Evolutionary conservation across 2,329 filamentous ascomycete species (phyloP).

Genomic region (Beauveria rudraprayagi): DNA sequence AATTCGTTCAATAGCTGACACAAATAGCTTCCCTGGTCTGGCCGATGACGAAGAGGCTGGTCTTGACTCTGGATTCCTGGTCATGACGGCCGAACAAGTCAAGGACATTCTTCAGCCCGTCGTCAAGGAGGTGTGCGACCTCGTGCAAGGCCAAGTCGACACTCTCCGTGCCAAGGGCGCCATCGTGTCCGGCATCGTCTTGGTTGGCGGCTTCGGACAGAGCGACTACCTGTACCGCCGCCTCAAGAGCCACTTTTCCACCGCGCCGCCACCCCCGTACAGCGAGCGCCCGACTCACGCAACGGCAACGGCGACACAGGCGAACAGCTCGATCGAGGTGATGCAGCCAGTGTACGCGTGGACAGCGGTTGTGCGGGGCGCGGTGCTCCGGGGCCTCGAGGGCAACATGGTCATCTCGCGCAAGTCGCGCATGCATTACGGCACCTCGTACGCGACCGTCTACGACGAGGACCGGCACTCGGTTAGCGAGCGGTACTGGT

Average conservation of each 20-base stretch:
- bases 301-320: conserved; percentile 35
- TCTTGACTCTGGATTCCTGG: conserved; percentile 67
- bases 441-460: conserved; percentile 72
- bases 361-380: conserved; percentile 73
- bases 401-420: conserved; percentile 72
- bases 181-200: conserved; percentile 64
- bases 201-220: conserved; percentile 76
- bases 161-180: conserved; percentile 53
- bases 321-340: conserved; percentile 59
- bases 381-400: conserved; percentile 66
- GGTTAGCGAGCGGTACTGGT: conserved; percentile 69
- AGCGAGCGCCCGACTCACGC: conserved; percentile 64
- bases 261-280: conserved; percentile 51
- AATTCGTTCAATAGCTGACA: background rate
- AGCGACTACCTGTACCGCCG: conserved; percentile 67
- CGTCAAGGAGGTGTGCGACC: conserved; percentile 59
- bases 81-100: conserved; percentile 61
- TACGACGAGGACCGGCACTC: conserved; percentile 70
- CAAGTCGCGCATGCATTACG: conserved; percentile 69
- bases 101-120: conserved; percentile 71
- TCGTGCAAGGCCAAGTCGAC: conserved; percentile 60
- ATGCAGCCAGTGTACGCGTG: conserved; percentile 78
- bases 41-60: conserved; percentile 69
- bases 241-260: conserved; percentile 61
- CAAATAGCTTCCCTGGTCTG: conserved; percentile 58